Percentiles rank a stretch among this genome's conserved stretches.
These are phyloP conservation scores for Fraxinus anomala DNA, from an alignment of 257 asterid species.

Conservation along the genomic window DNA sequence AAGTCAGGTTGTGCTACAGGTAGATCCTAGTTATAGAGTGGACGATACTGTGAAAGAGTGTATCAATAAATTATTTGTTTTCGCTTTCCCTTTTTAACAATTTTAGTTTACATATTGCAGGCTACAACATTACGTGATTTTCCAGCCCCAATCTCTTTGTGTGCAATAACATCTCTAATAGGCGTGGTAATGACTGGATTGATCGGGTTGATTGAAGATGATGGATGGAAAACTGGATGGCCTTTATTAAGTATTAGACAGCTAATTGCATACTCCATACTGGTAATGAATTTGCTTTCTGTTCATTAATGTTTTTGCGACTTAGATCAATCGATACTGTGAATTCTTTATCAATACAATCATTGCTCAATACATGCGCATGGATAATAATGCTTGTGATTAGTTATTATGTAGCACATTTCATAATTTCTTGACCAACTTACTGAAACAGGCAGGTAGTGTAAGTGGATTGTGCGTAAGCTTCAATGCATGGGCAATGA, in stretches of 20 bases:
- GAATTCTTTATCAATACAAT: not conserved
- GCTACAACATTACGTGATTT: slow-evolving; percentile 68
- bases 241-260: slow-evolving; percentile 45
- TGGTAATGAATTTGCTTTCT: slow-evolving; percentile 46
- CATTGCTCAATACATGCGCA: not conserved
- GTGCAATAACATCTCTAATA: slow-evolving; percentile 66
- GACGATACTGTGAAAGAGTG: not conserved
- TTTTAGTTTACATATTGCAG: slow-evolving; percentile 36
- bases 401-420: not conserved
- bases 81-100: not conserved
- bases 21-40: not conserved
- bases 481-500: slow-evolving; percentile 91
- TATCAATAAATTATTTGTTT: not conserved
- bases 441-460: slow-evolving; percentile 58
- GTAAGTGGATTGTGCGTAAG: slow-evolving; percentile 72
- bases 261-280: slow-evolving; percentile 54
- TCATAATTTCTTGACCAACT: not conserved
- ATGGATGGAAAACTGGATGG: slow-evolving; percentile 53
- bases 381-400: not conserved
- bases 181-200: slow-evolving; percentile 59
- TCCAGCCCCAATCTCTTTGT: slow-evolving; percentile 74
- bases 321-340: not conserved
- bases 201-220: slow-evolving; percentile 44
- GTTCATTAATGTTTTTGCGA: not conserved
- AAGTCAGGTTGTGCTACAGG: slow-evolving; percentile 77